These are phyloP conservation scores for Boletellus ananas DNA, from an alignment of 768 basidiomycete genomes.

Conservation along the genomic window DNA sequence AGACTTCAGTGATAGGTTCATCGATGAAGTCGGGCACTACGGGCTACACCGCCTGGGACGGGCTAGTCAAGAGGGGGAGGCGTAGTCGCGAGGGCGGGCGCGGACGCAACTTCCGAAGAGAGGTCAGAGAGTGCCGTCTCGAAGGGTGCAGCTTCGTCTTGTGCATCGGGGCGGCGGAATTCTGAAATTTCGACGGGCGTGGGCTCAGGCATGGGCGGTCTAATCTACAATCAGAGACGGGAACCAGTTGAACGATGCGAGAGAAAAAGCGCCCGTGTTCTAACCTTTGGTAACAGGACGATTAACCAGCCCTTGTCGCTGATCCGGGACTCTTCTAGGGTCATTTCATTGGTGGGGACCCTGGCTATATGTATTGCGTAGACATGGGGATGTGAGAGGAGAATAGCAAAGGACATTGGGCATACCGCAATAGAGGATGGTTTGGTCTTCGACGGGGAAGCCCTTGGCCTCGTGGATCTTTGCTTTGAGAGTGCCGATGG, in stretches of 20 bases:
- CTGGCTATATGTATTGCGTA: background rate
- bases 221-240: background rate
- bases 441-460: conserved; percentile 1
- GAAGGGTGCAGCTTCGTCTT: background rate
- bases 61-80: background rate
- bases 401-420: background rate
- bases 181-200: background rate
- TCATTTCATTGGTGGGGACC: background rate
- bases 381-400: background rate
- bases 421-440: conserved; percentile 3
- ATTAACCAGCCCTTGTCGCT: conserved; percentile 5
- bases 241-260: background rate
- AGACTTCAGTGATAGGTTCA: too few relatives aligned
- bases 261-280: background rate
- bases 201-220: background rate
- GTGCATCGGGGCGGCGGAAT: background rate
- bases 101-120: background rate
- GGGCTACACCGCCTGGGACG: background rate
- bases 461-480: conserved; percentile 3
- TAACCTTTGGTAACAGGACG: background rate
- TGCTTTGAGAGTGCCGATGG: conserved; percentile 1
- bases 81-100: background rate
- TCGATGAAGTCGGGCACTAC: too few relatives aligned
- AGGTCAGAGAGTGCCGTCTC: background rate
- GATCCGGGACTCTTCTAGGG: background rate